Evolutionary conservation across 2,329 filamentous ascomycete species (phyloP).

Genomic region (Ophiostoma australiae): DNA sequence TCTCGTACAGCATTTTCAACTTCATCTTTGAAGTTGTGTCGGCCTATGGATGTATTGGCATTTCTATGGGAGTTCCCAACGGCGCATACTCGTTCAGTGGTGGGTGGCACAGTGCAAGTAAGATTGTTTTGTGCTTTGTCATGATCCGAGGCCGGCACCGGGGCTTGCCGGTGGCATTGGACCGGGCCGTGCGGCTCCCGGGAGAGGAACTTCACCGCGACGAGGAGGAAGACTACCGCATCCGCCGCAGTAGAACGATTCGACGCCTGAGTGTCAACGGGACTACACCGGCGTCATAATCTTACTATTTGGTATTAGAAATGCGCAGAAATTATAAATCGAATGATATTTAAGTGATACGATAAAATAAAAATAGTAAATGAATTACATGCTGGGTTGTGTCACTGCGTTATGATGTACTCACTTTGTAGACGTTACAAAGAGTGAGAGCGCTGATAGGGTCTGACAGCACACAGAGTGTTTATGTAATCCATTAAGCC

Average conservation of each 20-base stretch:
- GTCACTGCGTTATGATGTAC: neutral
- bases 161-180: conserved; percentile 51
- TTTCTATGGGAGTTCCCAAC: conserved; percentile 50
- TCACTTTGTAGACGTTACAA: neutral
- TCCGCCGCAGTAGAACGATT: conserved; percentile 37
- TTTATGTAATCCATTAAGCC: neutral
- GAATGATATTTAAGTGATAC: neutral
- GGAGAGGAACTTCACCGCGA: conserved; percentile 36
- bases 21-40: conserved; percentile 53
- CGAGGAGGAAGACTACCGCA: conserved; percentile 41
- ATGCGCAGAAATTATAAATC: neutral
- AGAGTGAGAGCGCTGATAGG: neutral
- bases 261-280: conserved; percentile 30
- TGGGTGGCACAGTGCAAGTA: conserved; percentile 46
- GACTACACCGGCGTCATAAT: neutral
- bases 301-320: neutral
- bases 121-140: conserved; percentile 53
- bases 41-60: conserved; percentile 56
- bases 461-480: neutral
- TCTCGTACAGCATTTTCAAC: conserved; percentile 55
- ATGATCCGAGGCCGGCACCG: conserved; percentile 53
- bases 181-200: conserved; percentile 46
- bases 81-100: conserved; percentile 52
- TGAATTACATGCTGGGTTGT: neutral
- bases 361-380: neutral